Conservation (phyloP, 352 stramenopile species). For the Phytophthora megakarya region DNA sequence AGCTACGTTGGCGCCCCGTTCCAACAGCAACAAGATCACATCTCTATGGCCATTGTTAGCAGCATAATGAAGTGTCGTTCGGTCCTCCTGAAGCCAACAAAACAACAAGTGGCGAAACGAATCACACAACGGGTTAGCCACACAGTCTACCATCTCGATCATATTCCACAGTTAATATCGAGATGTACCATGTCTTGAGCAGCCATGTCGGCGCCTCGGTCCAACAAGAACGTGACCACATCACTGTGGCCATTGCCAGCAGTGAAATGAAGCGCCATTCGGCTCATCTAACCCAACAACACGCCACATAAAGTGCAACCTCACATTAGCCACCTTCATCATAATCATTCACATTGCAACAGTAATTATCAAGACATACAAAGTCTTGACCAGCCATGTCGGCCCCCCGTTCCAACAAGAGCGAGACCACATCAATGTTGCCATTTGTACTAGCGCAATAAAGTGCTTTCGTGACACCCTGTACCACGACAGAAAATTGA, state of each 20-base stretch:
- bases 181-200: too few relatives aligned
- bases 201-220: too few relatives aligned
- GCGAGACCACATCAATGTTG: not conserved
- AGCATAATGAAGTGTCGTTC: not conserved
- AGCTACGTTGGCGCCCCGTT: not conserved
- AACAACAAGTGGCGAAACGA: too few relatives aligned
- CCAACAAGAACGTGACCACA: too few relatives aligned
- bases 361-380: too few relatives aligned
- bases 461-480: not conserved
- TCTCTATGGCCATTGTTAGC: not conserved
- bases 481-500: not conserved
- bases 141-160: too few relatives aligned
- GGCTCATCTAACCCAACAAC: not conserved
- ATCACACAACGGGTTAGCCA: too few relatives aligned
- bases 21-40: too few relatives aligned
- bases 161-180: too few relatives aligned
- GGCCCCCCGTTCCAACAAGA: not conserved
- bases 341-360: not conserved
- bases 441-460: not conserved
- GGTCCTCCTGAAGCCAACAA: too few relatives aligned
- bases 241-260: too few relatives aligned
- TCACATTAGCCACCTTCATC: not conserved
- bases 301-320: not conserved
- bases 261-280: not conserved
- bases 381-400: not conserved